Conservation (phyloP, 2,329 filamentous ascomycete genomes). For the Ophiostoma ips region DNA sequence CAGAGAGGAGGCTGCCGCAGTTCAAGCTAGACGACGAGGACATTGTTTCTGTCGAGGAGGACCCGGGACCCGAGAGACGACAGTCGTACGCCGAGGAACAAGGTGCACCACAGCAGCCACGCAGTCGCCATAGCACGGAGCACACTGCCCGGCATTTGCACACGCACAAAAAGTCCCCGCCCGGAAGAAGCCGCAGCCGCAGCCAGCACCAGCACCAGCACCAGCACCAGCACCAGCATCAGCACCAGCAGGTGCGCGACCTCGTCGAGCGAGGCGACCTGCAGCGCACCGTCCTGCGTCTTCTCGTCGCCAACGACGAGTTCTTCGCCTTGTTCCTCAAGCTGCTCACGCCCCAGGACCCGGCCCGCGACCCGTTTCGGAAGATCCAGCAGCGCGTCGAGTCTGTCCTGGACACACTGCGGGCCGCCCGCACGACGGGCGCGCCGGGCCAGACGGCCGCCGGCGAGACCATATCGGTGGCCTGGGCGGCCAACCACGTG, state of each 20-base stretch:
- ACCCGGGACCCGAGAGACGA: too few species aligned
- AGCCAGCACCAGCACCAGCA: neutral
- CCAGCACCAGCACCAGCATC: neutral
- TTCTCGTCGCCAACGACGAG: slow-evolving; percentile 39
- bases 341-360: slow-evolving; percentile 29
- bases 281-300: slow-evolving; percentile 36
- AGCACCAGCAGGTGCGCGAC: slow-evolving; percentile 6
- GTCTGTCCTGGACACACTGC: slow-evolving; percentile 31
- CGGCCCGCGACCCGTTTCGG: slow-evolving; percentile 32
- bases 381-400: slow-evolving; percentile 33
- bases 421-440: slow-evolving; percentile 16
- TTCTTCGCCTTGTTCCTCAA: slow-evolving; percentile 40
- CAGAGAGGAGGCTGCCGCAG: neutral
- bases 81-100: too few species aligned
- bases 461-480: slow-evolving; percentile 20
- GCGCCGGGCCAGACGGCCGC: neutral
- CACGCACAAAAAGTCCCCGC: too few species aligned
- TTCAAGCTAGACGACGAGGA: too few species aligned
- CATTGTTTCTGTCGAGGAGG: neutral
- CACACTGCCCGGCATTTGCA: too few species aligned
- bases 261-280: slow-evolving; percentile 31
- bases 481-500: slow-evolving; percentile 37
- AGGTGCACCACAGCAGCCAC: too few species aligned
- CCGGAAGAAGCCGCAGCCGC: too few species aligned
- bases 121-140: too few species aligned